Evolutionary conservation across 2,329 filamentous ascomycete species (phyloP), one percentile per base, ranked within the genome.

Genomic region (Aspergillus pseudoterreus): DNA sequence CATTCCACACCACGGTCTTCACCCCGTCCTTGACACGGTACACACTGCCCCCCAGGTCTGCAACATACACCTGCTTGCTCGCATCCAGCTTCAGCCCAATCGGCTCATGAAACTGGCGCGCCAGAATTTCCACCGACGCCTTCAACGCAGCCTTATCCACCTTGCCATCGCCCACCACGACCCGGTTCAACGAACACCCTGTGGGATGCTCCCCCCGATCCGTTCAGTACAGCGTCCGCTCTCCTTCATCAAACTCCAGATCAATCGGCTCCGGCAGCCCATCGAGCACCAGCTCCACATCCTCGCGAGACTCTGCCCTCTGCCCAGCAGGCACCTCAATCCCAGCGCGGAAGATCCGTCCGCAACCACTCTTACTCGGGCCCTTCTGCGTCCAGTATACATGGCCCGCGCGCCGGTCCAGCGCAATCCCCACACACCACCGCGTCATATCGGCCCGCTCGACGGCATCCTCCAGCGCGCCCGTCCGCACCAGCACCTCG

Each of bases 381-480:
- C 82, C 82, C 58, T 85, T 85, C 49, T 84, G 82, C 0, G 78
- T 81, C 82, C 82, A 85, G 68, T 80, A 84, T 38, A 85, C 69
- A 43, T 75, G 74, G 4, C 74, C 73, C 1, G 65, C 63, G 0
- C 59, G 51, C 0, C 67, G 64, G 8, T 75, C 75, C 1, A 85
- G 68, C 0, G 77, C 65, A 39, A 85, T 75, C 1, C 82, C 82
- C 9, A 85, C 81, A 46, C 79, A 82, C 79, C 80, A 82, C 3
- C 70, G 43, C 2, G 33, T 64, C 43, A 56, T 61, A 53, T 65
- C 55, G 30, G 75, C 70, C 2, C 56, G 61, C 9, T 60, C 51
- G 15, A 63, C 49, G 12, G 58, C 38, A 14, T 57, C 41, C 32
- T 50, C 63, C 21, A 35, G 19, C 43, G 68, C 57, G 4, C 69